Conservation (phyloP, 805 yeast species). For the Pichia eremophila region DNA sequence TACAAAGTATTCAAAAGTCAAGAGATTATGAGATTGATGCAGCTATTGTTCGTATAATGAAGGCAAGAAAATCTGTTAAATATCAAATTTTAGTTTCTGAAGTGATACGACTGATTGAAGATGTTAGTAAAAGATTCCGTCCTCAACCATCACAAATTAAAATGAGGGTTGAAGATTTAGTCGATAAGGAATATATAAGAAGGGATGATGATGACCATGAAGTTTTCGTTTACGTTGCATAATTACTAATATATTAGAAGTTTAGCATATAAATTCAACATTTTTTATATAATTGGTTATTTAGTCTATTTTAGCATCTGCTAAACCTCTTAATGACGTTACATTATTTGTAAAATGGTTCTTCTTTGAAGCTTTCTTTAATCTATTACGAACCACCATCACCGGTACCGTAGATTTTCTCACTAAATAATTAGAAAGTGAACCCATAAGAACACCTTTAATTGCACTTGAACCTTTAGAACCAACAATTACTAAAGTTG, state of each 20-base stretch:
- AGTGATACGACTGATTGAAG: constrained; percentile 35
- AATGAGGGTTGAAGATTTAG: constrained; percentile 59
- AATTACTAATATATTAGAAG: too few relatives aligned
- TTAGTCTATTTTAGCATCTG: constrained; percentile 32
- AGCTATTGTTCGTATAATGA: constrained; percentile 82
- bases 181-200: constrained; percentile 74
- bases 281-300: too few relatives aligned
- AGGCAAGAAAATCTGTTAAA: constrained; percentile 49
- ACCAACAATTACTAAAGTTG: constrained; percentile 67
- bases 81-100: constrained; percentile 65
- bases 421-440: constrained; percentile 62
- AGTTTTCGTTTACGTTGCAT: constrained; percentile 60
- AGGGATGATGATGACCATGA: constrained; percentile 55
- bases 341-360: constrained; percentile 45
- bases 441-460: constrained; percentile 66
- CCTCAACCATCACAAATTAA: constrained; percentile 64
- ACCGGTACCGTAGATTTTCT: constrained; percentile 67
- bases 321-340: constrained; percentile 36
- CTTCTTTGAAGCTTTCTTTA: constrained; percentile 58
- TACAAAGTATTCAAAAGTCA: constrained; percentile 50
- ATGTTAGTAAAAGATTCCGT: constrained; percentile 51
- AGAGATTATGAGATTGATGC: constrained; percentile 70
- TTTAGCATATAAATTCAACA: neutral
- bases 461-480: constrained; percentile 66
- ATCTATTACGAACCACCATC: constrained; percentile 68